Conservation (phyloP, 1,139 yeast genomes). For the Geotrichum bryndzae region DNA sequence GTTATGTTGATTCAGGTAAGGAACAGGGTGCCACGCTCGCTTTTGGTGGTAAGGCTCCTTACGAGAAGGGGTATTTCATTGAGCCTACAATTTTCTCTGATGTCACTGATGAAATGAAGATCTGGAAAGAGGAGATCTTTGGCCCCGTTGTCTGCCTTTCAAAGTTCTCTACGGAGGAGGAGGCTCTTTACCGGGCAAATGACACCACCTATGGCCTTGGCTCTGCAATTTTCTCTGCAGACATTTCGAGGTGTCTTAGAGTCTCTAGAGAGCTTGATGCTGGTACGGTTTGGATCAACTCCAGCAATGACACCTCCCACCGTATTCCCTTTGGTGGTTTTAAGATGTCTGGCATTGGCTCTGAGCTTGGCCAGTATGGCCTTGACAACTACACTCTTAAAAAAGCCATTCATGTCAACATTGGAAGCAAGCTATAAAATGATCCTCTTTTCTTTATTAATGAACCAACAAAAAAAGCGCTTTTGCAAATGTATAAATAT, state of each 20-base stretch:
- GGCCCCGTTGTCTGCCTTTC: conserved; percentile 87
- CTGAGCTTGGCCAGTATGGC: conserved; percentile 80
- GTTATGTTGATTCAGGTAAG: conserved; percentile 58
- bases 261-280: conserved; percentile 64
- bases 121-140: conserved; percentile 74
- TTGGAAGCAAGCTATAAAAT: no score
- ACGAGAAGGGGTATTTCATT: conserved; percentile 62
- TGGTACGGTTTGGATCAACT: conserved; percentile 84
- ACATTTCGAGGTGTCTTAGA: conserved; percentile 52
- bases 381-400: conserved; percentile 65
- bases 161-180: conserved; percentile 64
- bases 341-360: conserved; percentile 78
- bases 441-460: no score
- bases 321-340: conserved; percentile 77
- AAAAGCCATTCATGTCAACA: conserved; percentile 47
- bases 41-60: conserved; percentile 45
- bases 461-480: no score
- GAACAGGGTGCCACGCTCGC: conserved; percentile 61
- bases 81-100: conserved; percentile 76
- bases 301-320: conserved; percentile 66
- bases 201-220: conserved; percentile 76
- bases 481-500: no score
- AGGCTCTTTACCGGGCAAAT: conserved; percentile 66
- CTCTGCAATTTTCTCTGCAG: conserved; percentile 72
- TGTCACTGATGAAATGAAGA: conserved; percentile 57